phyloP scores from a whole-genome alignment of 1,284 basidiomycete genomes.

The Apiotrichum sp. region DNA sequence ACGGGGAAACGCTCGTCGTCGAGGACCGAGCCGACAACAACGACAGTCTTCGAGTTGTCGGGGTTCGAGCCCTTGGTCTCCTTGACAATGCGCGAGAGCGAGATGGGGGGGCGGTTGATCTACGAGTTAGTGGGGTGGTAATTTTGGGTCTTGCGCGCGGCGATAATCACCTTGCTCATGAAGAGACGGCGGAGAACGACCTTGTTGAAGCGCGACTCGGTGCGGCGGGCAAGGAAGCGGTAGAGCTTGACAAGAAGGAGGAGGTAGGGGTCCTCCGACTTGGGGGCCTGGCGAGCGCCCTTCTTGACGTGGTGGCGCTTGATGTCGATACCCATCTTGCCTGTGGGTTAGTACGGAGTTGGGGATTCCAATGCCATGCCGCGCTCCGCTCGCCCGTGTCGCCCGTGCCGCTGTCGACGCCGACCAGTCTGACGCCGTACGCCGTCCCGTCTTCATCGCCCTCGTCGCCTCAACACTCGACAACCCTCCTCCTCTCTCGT shows the following conservation, averaged over 20 bases:
- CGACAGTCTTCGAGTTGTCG: conserved; percentile 70
- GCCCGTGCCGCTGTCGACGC: too few relatives aligned
- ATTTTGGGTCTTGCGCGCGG: background rate
- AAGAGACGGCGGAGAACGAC: conserved; percentile 93
- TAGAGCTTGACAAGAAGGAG: conserved; percentile 99
- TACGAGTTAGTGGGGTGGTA: conserved; percentile 34
- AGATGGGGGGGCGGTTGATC: conserved; percentile 95
- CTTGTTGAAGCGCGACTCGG: conserved; percentile 96
- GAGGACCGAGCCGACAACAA: conserved; percentile 86
- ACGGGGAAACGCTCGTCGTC: conserved; percentile 87
- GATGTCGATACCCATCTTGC: conserved; percentile 87
- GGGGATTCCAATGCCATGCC: too few relatives aligned
- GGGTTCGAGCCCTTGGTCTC: conserved; percentile 67
- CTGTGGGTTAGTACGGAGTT: background rate
- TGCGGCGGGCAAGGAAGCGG: conserved; percentile 97
- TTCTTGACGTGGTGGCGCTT: conserved; percentile 98
- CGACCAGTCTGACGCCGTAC: too few relatives aligned
- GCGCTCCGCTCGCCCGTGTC: too few relatives aligned
- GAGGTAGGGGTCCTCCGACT: conserved; percentile 98
- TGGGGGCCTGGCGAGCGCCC: conserved; percentile 87
- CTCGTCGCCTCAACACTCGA: too few relatives aligned
- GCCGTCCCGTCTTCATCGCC: too few relatives aligned
- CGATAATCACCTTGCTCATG: conserved; percentile 57
- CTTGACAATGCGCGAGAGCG: conserved; percentile 81
- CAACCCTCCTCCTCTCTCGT: too few relatives aligned